Conservation (phyloP, 2,329 filamentous ascomycete species). For the Monascus ruber region DNA sequence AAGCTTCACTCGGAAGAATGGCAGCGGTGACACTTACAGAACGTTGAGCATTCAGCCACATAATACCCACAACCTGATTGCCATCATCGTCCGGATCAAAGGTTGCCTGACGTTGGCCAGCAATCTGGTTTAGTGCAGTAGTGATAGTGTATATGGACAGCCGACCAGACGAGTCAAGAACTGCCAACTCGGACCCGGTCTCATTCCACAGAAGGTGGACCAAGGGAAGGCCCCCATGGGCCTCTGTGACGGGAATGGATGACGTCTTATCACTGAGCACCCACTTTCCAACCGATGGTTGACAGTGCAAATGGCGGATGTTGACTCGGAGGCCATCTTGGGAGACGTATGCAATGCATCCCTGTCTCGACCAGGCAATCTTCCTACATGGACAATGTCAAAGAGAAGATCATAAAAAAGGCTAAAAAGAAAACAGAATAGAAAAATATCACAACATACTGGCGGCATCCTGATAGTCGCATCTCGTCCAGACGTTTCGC, state of each 20-base stretch:
- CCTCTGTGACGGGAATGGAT: conserved; percentile 49
- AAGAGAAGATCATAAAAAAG: neutral
- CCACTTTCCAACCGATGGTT: conserved; percentile 62
- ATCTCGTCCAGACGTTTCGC: conserved; percentile 66
- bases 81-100: conserved; percentile 63
- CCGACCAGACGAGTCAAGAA: conserved; percentile 68
- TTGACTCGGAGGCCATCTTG: conserved; percentile 59
- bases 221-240: conserved; percentile 54
- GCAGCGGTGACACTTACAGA: conserved; percentile 22
- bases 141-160: conserved; percentile 63
- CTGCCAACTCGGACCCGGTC: conserved; percentile 65
- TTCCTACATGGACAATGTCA: conserved; percentile 42
- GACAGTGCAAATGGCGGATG: conserved; percentile 60
- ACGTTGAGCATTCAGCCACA: conserved; percentile 62
- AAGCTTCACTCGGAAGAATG: conserved; percentile 9
- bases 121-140: conserved; percentile 62
- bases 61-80: conserved; percentile 66
- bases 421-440: neutral
- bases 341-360: conserved; percentile 72
- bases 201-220: conserved; percentile 77
- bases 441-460: conserved; percentile 46
- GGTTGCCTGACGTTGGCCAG: conserved; percentile 49
- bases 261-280: conserved; percentile 60
- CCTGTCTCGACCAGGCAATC: conserved; percentile 78
- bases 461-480: conserved; percentile 63